phyloP scores from a whole-genome alignment of 129 eudicot genomes.

The Smallanthus sonchifolius region DNA sequence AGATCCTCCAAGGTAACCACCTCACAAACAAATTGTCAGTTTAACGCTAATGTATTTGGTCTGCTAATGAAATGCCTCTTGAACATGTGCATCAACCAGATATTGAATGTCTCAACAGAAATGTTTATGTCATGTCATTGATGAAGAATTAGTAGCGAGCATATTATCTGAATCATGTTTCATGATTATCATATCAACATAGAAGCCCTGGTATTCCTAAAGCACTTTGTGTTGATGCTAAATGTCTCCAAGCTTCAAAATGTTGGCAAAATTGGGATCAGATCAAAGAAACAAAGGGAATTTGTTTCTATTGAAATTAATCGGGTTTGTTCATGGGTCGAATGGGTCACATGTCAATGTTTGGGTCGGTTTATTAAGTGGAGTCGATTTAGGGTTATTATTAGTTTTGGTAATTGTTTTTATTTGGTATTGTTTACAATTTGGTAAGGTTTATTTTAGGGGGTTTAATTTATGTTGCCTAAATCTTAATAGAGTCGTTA shows the following conservation, averaged over 20 bases:
- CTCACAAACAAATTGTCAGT: background rate
- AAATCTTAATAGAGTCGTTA: too few species aligned
- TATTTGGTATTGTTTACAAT: too few species aligned
- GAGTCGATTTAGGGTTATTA: too few species aligned
- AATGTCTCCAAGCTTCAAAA: background rate
- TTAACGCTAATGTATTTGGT: background rate
- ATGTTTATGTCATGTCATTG: background rate
- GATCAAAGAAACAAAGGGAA: too few species aligned
- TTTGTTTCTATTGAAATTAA: too few species aligned
- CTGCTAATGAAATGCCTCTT: background rate
- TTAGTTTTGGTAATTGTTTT: too few species aligned
- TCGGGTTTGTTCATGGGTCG: too few species aligned
- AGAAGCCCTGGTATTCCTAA: background rate
- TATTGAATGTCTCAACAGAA: background rate
- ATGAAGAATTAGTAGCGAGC: background rate
- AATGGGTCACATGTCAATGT: too few species aligned
- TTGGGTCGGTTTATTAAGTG: too few species aligned
- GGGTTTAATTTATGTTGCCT: too few species aligned
- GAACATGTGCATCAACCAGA: background rate
- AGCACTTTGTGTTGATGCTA: background rate
- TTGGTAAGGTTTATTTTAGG: too few species aligned
- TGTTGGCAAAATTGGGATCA: too few species aligned
- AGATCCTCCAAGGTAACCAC: background rate
- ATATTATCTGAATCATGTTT: background rate
- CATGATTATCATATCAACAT: background rate